A percentile compares a stretch with the other conserved stretches of the same genome.
phyloP scores from a whole-genome alignment of 2,329 filamentous ascomycete genomes.

The Curvularia verruculosa region DNA sequence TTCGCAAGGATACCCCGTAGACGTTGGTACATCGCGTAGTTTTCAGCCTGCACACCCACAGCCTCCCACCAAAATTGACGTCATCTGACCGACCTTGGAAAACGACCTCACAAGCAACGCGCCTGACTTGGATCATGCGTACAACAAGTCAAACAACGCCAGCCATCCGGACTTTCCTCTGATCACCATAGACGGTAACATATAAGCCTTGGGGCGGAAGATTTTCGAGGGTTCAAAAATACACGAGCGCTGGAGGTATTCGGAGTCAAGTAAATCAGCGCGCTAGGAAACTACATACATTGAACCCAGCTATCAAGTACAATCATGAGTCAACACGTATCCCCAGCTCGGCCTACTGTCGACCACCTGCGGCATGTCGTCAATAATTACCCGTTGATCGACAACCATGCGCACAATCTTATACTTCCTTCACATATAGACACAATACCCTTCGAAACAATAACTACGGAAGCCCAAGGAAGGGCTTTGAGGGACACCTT shows the following conservation, averaged over 20 bases:
- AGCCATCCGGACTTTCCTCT: not conserved
- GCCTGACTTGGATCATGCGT: slow-evolving; percentile 12
- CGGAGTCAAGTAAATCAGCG: not conserved
- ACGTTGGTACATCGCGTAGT: not conserved
- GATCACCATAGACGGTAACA: not conserved
- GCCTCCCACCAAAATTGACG: slow-evolving; percentile 10
- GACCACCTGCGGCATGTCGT: slow-evolving; percentile 44
- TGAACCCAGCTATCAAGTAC: not conserved
- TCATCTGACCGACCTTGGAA: slow-evolving; percentile 16
- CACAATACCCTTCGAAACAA: slow-evolving; percentile 63
- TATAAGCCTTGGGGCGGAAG: not conserved
- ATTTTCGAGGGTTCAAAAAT: not conserved
- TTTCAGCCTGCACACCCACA: not conserved
- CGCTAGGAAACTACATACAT: not conserved
- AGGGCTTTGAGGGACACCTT: slow-evolving; percentile 67
- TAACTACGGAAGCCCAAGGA: slow-evolving; percentile 75
- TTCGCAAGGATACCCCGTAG: not conserved
- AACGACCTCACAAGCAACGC: slow-evolving; percentile 7
- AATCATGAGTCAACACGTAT: slow-evolving; percentile 26
- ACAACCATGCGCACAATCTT: slow-evolving; percentile 75
- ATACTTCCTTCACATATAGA: slow-evolving; percentile 59
- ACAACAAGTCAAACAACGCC: not conserved
- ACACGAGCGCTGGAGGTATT: not conserved
- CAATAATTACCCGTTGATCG: slow-evolving; percentile 65
- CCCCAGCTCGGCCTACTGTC: slow-evolving; percentile 31